Evolutionary conservation across 257 asterid genomes (phyloP).

Genomic region (Solanum neorickii): DNA sequence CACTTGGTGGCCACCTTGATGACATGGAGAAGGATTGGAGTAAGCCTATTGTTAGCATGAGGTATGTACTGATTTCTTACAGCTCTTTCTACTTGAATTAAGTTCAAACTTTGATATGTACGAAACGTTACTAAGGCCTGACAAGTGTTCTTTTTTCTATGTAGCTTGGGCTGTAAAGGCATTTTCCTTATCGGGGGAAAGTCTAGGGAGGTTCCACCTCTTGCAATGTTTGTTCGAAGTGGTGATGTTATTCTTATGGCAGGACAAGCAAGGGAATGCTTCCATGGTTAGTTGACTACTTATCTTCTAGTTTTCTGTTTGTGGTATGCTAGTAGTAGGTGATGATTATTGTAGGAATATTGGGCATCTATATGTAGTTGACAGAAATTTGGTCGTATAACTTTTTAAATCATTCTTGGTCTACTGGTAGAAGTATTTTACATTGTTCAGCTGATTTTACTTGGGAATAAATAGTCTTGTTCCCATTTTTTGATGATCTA

Average conservation of each 20-base stretch:
- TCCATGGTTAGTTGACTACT: slow-evolving; percentile 50
- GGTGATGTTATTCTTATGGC: slow-evolving; percentile 94
- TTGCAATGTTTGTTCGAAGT: slow-evolving; percentile 83
- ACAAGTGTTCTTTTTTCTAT: neutral
- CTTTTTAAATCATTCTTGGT: neutral
- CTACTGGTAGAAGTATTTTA: neutral
- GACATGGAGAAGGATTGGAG: slow-evolving; percentile 99
- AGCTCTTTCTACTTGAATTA: neutral
- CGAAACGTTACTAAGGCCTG: neutral
- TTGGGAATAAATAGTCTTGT: neutral
- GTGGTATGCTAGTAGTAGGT: neutral
- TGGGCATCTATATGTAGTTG: neutral
- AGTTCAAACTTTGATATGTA: neutral
- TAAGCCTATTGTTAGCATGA: slow-evolving; percentile 95
- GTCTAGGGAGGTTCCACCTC: slow-evolving; percentile 65
- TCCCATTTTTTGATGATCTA: neutral
- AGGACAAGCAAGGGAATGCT: slow-evolving; percentile 90
- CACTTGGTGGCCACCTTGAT: slow-evolving; percentile 96
- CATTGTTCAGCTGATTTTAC: neutral
- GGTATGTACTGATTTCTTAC: slow-evolving; percentile 28
- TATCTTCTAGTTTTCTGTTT: neutral
- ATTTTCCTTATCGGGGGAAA: slow-evolving; percentile 92
- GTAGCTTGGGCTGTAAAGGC: slow-evolving; percentile 94
- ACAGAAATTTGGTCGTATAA: neutral
- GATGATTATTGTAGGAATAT: neutral